phyloP scores from a whole-genome alignment of 305 asterid genomes.

The Fraxinus floribunda region DNA sequence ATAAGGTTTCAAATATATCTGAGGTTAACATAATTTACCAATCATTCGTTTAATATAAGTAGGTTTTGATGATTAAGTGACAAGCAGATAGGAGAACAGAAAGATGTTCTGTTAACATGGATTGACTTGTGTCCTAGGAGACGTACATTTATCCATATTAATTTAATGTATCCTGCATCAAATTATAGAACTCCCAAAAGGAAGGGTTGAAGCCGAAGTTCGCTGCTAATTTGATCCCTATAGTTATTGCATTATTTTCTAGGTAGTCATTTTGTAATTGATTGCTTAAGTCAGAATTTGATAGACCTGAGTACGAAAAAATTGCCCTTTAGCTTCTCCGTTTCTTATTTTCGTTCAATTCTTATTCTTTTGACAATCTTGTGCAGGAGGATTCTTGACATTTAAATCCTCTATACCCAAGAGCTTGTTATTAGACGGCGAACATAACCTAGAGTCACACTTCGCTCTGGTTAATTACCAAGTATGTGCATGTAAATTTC shows the following conservation, averaged over 20 bases:
- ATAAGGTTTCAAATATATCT: not conserved
- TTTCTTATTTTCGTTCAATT: conserved; percentile 2
- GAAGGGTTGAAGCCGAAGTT: not conserved
- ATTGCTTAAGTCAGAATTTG: conserved; percentile 23
- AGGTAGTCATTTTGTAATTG: not conserved
- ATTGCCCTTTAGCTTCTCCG: conserved; percentile 4
- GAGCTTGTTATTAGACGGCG: conserved; percentile 83
- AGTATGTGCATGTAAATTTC: conserved; percentile 43
- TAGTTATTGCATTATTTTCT: not conserved
- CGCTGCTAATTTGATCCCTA: not conserved
- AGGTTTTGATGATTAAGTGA: not conserved
- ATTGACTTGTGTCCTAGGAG: not conserved
- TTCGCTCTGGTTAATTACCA: conserved; percentile 88
- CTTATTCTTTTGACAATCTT: conserved; percentile 25
- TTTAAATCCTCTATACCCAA: conserved; percentile 88
- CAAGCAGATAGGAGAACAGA: not conserved
- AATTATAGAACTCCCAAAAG: not conserved
- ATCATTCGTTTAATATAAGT: not conserved
- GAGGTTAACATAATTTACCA: not conserved
- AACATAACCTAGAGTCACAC: conserved; percentile 79
- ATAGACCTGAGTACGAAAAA: not conserved
- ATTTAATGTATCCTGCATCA: not conserved
- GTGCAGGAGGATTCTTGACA: conserved; percentile 86
- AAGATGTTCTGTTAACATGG: not conserved
- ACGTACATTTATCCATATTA: not conserved